A percentile compares a stretch with the other conserved stretches of the same genome.
These are phyloP conservation scores for Phoma sp. DNA, from an alignment of 2,329 filamentous ascomycete genomes.

Conservation along the genomic window DNA sequence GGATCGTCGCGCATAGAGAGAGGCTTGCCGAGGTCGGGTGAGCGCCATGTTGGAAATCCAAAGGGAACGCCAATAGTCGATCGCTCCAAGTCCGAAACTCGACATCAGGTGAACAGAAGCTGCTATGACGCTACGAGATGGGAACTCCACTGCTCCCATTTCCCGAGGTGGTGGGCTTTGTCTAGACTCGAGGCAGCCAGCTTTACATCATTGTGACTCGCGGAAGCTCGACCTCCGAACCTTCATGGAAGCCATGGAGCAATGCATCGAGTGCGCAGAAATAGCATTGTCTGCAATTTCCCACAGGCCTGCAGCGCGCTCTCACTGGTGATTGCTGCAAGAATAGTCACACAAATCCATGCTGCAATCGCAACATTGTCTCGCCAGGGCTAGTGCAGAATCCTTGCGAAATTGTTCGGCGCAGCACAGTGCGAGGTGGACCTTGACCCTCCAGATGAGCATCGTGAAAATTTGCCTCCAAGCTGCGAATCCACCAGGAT, in stretches of 20 bases:
- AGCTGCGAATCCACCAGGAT: conserved; percentile 9
- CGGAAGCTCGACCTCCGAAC: conserved; percentile 13
- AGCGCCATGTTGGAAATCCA: conserved; percentile 31
- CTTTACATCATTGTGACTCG: conserved; percentile 30
- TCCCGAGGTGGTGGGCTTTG: conserved; percentile 15
- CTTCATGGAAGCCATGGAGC: not conserved
- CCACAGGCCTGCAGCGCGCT: conserved; percentile 6
- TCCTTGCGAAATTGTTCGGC: conserved; percentile 7
- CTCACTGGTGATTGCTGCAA: conserved; percentile 5
- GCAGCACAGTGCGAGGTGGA: conserved; percentile 16
- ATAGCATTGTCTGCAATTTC: conserved; percentile 11
- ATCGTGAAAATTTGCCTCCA: conserved; percentile 14
- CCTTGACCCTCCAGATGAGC: conserved; percentile 14
- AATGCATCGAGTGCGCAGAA: not conserved
- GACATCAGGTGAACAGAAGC: conserved; percentile 23
- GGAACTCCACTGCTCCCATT: conserved; percentile 11
- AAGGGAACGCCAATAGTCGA: conserved; percentile 29
- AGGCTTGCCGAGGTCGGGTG: conserved; percentile 37
- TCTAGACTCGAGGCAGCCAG: conserved; percentile 17
- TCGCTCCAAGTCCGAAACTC: conserved; percentile 13
- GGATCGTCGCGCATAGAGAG: conserved; percentile 36
- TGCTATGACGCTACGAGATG: conserved; percentile 28
- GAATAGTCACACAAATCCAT: conserved; percentile 5
- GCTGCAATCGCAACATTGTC: conserved; percentile 9
- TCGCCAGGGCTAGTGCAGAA: conserved; percentile 12